A percentile compares a stretch with the other conserved stretches of the same genome.
Conservation (phyloP, 2,329 filamentous ascomycete species). For the Macroventuria anomochaeta region DNA sequence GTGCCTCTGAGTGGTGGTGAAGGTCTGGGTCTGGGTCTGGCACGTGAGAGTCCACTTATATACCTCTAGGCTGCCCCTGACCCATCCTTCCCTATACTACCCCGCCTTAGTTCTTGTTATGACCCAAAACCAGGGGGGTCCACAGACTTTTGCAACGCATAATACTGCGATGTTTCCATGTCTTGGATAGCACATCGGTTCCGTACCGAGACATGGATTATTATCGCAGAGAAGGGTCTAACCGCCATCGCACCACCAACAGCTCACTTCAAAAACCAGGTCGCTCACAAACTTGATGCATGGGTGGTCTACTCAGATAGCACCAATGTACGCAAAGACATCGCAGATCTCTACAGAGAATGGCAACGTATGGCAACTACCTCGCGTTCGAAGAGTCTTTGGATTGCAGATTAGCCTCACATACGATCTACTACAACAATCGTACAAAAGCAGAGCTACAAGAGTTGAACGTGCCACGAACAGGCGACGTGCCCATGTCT, state of each 20-base stretch:
- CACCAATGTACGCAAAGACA: constrained; percentile 20
- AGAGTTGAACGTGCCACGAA: constrained; percentile 21
- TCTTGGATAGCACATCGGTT: constrained; percentile 48
- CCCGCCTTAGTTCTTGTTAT: too few species aligned
- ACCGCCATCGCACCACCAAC: constrained; percentile 28
- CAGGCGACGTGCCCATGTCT: constrained; percentile 1
- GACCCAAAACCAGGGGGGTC: too few species aligned
- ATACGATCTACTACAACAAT: constrained; percentile 12
- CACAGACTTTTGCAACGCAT: too few species aligned
- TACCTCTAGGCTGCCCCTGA: too few species aligned
- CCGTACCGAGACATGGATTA: constrained; percentile 40
- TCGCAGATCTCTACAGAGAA: constrained; percentile 5
- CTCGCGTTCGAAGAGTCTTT: not conserved
- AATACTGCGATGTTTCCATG: constrained; percentile 41
- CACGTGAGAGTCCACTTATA: too few species aligned
- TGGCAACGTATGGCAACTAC: not conserved
- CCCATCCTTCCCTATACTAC: too few species aligned
- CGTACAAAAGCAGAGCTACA: constrained; percentile 24
- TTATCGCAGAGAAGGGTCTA: constrained; percentile 30
- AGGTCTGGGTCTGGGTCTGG: too few species aligned
- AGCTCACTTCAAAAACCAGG: constrained; percentile 34
- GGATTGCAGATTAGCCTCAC: not conserved
- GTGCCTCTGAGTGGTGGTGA: too few species aligned
- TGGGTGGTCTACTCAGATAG: constrained; percentile 30
- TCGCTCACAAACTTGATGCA: constrained; percentile 16